phyloP scores from a whole-genome alignment of 345 rosid species.

The Rhizophora mangle region DNA sequence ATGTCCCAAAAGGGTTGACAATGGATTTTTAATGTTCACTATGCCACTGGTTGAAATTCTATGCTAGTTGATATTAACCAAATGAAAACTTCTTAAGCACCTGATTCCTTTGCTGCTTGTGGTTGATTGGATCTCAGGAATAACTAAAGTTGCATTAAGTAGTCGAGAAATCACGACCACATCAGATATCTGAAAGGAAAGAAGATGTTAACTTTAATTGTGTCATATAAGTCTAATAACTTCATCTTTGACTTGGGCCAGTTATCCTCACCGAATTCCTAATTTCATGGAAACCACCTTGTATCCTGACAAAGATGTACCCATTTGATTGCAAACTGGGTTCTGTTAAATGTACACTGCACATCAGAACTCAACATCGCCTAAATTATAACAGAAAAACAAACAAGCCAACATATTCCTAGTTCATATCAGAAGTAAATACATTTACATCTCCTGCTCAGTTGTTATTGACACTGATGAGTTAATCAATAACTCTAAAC shows the following conservation, averaged over 20 bases:
- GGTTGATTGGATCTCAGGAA: constrained; percentile 97
- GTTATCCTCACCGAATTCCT: constrained; percentile 77
- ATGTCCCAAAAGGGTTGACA: constrained; percentile 1
- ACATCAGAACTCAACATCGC: not conserved
- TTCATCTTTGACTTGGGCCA: not conserved
- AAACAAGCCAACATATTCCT: too few species aligned
- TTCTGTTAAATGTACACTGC: constrained; percentile 39
- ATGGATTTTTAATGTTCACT: not conserved
- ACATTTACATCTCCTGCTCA: too few species aligned
- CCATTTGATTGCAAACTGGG: constrained; percentile 60
- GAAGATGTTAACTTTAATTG: constrained; percentile 11
- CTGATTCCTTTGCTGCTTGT: constrained; percentile 99
- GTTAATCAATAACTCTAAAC: too few species aligned
- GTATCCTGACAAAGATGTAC: constrained; percentile 84
- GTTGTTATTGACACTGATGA: too few species aligned
- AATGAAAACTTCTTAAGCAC: constrained; percentile 27
- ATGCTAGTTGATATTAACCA: not conserved
- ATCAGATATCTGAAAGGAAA: constrained; percentile 58
- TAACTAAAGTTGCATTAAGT: constrained; percentile 85
- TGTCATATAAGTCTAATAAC: too few species aligned
- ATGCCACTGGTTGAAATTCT: not conserved
- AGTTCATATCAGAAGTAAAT: too few species aligned
- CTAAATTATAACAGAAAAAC: not conserved
- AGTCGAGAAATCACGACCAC: constrained; percentile 81
- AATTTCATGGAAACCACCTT: constrained; percentile 98